These are phyloP conservation scores for Didymella keratinophila DNA, from an alignment of 2,329 filamentous ascomycete species.

Conservation along the genomic window DNA sequence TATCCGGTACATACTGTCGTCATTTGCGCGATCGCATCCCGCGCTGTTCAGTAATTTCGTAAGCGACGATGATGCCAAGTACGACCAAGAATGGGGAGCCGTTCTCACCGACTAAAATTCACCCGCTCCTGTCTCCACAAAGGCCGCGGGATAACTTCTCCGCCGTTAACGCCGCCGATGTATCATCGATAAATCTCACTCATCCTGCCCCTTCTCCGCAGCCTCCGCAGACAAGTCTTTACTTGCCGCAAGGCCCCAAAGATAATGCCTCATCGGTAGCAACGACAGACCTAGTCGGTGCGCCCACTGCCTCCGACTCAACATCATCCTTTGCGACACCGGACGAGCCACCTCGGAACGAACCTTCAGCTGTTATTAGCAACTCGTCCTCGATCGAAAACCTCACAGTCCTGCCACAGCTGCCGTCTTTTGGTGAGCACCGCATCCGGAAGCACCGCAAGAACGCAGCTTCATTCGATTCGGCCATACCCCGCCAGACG, in stretches of 20 bases:
- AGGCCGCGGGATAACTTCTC: slow-evolving; percentile 37
- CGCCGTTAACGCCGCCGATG: slow-evolving; percentile 44
- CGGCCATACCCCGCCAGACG: slow-evolving; percentile 74
- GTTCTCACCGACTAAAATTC: slow-evolving; percentile 45
- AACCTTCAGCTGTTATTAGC: slow-evolving; percentile 34
- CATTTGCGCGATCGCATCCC: slow-evolving; percentile 25
- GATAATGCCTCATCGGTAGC: slow-evolving; percentile 44
- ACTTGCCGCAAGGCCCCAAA: slow-evolving; percentile 29
- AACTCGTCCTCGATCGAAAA: slow-evolving; percentile 48
- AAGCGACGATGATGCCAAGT: slow-evolving; percentile 35
- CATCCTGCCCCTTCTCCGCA: slow-evolving; percentile 38
- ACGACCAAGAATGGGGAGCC: slow-evolving; percentile 41
- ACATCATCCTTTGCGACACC: slow-evolving; percentile 29
- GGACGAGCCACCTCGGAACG: slow-evolving; percentile 38
- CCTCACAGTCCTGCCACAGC: slow-evolving; percentile 42
- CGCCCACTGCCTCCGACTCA: slow-evolving; percentile 35
- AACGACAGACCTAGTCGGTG: slow-evolving; percentile 37
- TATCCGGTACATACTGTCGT: slow-evolving; percentile 14
- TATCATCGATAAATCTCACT: slow-evolving; percentile 35
- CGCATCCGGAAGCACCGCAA: slow-evolving; percentile 50
- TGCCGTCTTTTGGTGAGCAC: slow-evolving; percentile 49
- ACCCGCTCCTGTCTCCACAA: slow-evolving; percentile 47
- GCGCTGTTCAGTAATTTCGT: slow-evolving; percentile 24
- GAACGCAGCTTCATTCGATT: slow-evolving; percentile 65
- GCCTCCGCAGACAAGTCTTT: slow-evolving; percentile 35